phyloP scores from a whole-genome alignment of 352 stramenopile species.

The Thalassiosira livingstoniorum region DNA sequence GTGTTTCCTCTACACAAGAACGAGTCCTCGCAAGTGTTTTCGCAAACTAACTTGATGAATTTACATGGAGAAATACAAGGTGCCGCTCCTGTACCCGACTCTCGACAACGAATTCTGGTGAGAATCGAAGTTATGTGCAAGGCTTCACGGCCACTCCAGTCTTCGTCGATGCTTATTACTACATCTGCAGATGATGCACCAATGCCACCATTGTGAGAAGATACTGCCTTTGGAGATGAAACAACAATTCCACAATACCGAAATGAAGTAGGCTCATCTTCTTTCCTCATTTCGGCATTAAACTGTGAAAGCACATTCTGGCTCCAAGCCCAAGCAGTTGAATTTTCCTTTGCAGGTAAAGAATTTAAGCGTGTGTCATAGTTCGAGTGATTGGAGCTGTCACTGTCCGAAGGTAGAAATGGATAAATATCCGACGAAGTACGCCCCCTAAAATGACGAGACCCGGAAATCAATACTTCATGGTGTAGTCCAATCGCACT shows the following conservation, averaged over 20 bases:
- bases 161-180: conserved; percentile 81
- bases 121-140: conserved; percentile 47
- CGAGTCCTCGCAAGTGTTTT: conserved; percentile 58
- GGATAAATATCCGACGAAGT: neutral
- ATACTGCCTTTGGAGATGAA: conserved; percentile 63
- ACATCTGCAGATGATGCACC: conserved; percentile 64
- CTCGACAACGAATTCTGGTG: conserved; percentile 33
- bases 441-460: neutral
- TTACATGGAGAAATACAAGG: conserved; percentile 29
- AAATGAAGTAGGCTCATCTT: conserved; percentile 14
- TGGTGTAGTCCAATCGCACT: conserved; percentile 74
- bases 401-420: neutral
- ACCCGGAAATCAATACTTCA: conserved; percentile 59
- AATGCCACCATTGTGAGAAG: conserved; percentile 64
- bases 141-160: conserved; percentile 78
- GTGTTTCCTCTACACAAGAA: conserved; percentile 53
- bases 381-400: neutral
- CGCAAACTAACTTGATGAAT: conserved; percentile 65
- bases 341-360: neutral
- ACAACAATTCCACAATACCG: conserved; percentile 66
- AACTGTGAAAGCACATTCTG: conserved; percentile 73
- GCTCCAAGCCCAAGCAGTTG: conserved; percentile 58
- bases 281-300: conserved; percentile 35
- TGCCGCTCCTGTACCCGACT: conserved; percentile 4
- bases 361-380: neutral